Evolutionary conservation across 805 yeast genomes (phyloP).

Genomic region (Myxozyma neotropica): DNA sequence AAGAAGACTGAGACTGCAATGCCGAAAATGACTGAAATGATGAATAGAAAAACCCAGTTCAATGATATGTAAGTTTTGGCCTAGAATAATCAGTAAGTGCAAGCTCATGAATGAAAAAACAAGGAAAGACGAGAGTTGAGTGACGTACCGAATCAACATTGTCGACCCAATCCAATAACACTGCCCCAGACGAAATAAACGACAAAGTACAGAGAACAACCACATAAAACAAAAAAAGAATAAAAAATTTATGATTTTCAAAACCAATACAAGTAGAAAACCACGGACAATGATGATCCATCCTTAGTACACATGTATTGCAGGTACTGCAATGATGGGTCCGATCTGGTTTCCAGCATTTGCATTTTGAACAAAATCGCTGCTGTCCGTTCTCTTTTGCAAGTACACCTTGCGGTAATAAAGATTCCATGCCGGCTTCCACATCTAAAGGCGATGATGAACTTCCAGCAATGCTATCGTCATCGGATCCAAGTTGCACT

Average conservation of each 20-base stretch:
- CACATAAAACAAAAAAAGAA: constrained; percentile 74
- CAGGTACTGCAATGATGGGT: constrained; percentile 50
- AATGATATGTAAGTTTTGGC: constrained; percentile 52
- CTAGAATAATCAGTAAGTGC: neutral
- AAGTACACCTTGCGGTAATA: constrained; percentile 42
- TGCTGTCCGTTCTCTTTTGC: constrained; percentile 48
- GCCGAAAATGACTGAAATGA: constrained; percentile 56
- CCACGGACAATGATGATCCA: constrained; percentile 83
- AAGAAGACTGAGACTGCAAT: constrained; percentile 62
- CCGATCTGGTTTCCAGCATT: constrained; percentile 50
- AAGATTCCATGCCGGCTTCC: constrained; percentile 35
- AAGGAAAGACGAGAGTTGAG: neutral
- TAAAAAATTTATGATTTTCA: constrained; percentile 73
- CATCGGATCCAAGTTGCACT: neutral
- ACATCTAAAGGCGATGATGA: constrained; percentile 26
- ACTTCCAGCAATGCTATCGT: neutral
- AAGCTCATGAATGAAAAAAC: too few relatives aligned
- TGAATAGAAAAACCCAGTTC: constrained; percentile 60
- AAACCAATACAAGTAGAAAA: constrained; percentile 87
- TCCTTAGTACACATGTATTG: constrained; percentile 49
- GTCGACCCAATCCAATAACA: constrained; percentile 54
- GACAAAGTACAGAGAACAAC: constrained; percentile 52
- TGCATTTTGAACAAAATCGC: constrained; percentile 47
- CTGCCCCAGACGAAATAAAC: constrained; percentile 46
- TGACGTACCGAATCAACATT: constrained; percentile 45